These are phyloP conservation scores for Ananas comosus DNA, from an alignment of 176 grass and related monocot species.

Conservation along the genomic window DNA sequence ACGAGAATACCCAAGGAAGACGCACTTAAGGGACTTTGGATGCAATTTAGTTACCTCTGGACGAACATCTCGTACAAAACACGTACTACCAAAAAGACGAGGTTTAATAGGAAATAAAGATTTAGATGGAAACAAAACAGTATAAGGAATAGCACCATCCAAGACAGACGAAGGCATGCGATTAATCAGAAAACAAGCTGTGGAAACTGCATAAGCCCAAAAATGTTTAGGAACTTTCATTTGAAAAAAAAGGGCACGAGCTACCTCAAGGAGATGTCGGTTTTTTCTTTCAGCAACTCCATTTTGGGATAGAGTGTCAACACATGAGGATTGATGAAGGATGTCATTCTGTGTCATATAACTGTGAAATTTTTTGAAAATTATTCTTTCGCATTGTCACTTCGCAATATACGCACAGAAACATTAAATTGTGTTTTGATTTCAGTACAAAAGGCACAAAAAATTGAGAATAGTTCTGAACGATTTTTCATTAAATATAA, in stretches of 20 bases:
- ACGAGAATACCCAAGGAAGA: constrained; percentile 1
- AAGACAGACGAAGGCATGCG: neutral
- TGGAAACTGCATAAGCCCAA: constrained; percentile 4
- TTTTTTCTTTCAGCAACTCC: neutral
- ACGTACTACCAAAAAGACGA: neutral
- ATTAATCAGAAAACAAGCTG: constrained; percentile 3
- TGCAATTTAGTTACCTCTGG: neutral
- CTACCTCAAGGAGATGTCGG: too few species aligned
- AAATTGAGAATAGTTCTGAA: too few species aligned
- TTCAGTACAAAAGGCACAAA: too few species aligned
- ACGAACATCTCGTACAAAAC: neutral
- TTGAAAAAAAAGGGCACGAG: neutral
- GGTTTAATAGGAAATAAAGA: too few species aligned
- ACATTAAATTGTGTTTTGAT: too few species aligned
- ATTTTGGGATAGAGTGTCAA: neutral
- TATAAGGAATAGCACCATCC: neutral
- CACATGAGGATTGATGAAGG: neutral
- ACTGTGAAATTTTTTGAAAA: neutral
- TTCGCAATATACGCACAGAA: too few species aligned
- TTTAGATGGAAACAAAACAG: neutral
- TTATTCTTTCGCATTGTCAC: neutral
- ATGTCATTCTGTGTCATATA: neutral
- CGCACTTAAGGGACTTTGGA: neutral
- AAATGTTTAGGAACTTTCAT: neutral
- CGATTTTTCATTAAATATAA: too few species aligned